A percentile compares a stretch with the other conserved stretches of the same genome.
These are phyloP conservation scores for Pichia sp. DNA, from an alignment of 1,139 yeast species.

Conservation along the genomic window DNA sequence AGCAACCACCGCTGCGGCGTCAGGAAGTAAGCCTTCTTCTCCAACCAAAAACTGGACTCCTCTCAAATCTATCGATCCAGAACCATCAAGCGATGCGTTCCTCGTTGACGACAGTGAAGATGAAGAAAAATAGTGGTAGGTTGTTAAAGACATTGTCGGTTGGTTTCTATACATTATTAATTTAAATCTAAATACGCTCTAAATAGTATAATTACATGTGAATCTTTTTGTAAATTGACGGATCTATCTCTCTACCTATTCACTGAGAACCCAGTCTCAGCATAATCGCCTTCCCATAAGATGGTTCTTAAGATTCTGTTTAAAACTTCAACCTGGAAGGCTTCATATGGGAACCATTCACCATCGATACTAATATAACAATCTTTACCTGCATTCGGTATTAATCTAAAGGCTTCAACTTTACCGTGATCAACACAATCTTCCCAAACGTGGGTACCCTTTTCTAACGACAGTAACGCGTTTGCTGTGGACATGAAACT, in stretches of 20 bases:
- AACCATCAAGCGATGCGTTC: slow-evolving; percentile 61
- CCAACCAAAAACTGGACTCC: slow-evolving; percentile 12
- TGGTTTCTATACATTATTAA: too few species aligned
- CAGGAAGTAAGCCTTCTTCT: not conserved
- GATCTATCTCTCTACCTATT: slow-evolving; percentile 4
- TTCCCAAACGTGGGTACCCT: slow-evolving; percentile 72
- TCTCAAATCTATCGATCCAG: slow-evolving; percentile 46
- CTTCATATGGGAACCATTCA: slow-evolving; percentile 73
- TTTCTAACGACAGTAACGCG: slow-evolving; percentile 63
- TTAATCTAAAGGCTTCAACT: slow-evolving; percentile 71
- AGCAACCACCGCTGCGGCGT: not conserved
- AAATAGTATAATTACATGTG: slow-evolving; percentile 6
- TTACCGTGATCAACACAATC: slow-evolving; percentile 73
- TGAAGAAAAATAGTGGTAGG: slow-evolving; percentile 48
- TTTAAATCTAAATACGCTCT: not conserved
- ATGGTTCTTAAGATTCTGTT: slow-evolving; percentile 46
- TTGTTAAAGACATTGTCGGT: too few species aligned
- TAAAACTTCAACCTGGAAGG: slow-evolving; percentile 80
- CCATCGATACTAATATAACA: slow-evolving; percentile 87
- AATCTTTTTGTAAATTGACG: too few species aligned
- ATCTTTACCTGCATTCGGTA: slow-evolving; percentile 46
- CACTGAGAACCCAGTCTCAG: slow-evolving; percentile 31
- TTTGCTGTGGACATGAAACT: slow-evolving; percentile 55
- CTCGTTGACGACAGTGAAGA: slow-evolving; percentile 80
- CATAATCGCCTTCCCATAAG: slow-evolving; percentile 30